Percentiles rank a stretch among this genome's conserved stretches.
These are phyloP conservation scores for Eucalyptus erythrocorys DNA, from an alignment of 345 rosid species.

Conservation along the genomic window DNA sequence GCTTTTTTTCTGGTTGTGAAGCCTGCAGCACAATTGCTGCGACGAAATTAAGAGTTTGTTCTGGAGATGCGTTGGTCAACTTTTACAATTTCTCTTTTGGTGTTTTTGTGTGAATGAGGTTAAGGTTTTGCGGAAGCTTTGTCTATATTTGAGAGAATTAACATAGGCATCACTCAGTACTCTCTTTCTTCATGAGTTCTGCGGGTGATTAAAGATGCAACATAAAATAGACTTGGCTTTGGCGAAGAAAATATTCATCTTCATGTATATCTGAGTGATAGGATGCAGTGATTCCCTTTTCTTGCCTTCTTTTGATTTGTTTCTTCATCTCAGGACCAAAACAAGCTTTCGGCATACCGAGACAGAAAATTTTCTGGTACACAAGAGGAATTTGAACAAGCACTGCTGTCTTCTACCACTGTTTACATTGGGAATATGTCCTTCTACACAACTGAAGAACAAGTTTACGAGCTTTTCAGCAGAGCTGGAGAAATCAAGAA, in stretches of 20 bases:
- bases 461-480: conserved; percentile 90
- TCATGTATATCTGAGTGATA: background rate
- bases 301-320: background rate
- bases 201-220: background rate
- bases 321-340: conserved; percentile 35
- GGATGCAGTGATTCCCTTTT: background rate
- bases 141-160: background rate
- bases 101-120: background rate
- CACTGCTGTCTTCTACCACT: conserved; percentile 55
- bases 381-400: conserved; percentile 84
- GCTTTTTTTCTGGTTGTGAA: background rate
- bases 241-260: background rate
- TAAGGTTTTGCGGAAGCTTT: background rate
- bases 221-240: background rate
- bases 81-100: background rate
- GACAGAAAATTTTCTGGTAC: conserved; percentile 76
- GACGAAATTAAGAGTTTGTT: background rate
- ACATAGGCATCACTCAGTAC: background rate
- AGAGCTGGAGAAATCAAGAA: conserved; percentile 94
- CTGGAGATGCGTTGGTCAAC: background rate
- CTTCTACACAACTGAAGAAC: conserved; percentile 95
- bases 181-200: background rate
- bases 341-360: conserved; percentile 77
- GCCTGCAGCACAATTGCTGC: background rate
- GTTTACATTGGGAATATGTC: conserved; percentile 92